These are phyloP conservation scores for Bassia scoparia DNA, from an alignment of 148 eudicot genomes.

Conservation along the genomic window DNA sequence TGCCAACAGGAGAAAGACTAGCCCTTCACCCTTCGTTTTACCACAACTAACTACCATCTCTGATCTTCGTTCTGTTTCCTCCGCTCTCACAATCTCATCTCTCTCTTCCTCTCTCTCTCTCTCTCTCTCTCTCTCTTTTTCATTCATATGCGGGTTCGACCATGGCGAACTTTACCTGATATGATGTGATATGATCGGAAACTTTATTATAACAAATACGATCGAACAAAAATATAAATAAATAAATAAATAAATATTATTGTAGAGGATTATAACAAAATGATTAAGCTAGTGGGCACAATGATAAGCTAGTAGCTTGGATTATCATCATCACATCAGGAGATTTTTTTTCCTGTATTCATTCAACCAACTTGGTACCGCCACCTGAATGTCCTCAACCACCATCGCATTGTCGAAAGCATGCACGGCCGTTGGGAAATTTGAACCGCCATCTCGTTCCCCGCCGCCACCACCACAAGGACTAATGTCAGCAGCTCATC, in stretches of 20 bases:
- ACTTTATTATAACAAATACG: too few species aligned
- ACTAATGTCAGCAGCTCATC: not conserved
- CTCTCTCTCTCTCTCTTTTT: slow-evolving; percentile 2
- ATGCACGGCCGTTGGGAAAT: slow-evolving; percentile 1
- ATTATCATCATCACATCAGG: slow-evolving; percentile 30
- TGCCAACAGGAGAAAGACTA: slow-evolving; percentile 23
- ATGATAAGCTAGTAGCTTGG: slow-evolving; percentile 35
- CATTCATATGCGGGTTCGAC: slow-evolving; percentile 10
- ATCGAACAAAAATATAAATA: not conserved
- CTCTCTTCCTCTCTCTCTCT: slow-evolving; percentile 25
- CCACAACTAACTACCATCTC: slow-evolving; percentile 24
- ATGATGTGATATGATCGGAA: too few species aligned
- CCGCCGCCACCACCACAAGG: not conserved
- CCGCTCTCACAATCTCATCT: too few species aligned
- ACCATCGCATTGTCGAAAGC: not conserved
- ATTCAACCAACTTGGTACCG: slow-evolving; percentile 31
- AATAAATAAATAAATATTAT: too few species aligned
- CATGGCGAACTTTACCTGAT: slow-evolving; percentile 14
- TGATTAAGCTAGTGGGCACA: too few species aligned
- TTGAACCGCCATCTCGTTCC: not conserved
- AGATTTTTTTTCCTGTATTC: slow-evolving; percentile 47
- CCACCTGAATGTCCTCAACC: slow-evolving; percentile 17
- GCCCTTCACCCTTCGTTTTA: slow-evolving; percentile 26
- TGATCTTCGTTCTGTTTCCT: slow-evolving; percentile 14
- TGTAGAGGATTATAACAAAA: too few species aligned